phyloP scores from a whole-genome alignment of 202 grass and related monocot species.

The Schoenoplectus tabernaemontani region DNA sequence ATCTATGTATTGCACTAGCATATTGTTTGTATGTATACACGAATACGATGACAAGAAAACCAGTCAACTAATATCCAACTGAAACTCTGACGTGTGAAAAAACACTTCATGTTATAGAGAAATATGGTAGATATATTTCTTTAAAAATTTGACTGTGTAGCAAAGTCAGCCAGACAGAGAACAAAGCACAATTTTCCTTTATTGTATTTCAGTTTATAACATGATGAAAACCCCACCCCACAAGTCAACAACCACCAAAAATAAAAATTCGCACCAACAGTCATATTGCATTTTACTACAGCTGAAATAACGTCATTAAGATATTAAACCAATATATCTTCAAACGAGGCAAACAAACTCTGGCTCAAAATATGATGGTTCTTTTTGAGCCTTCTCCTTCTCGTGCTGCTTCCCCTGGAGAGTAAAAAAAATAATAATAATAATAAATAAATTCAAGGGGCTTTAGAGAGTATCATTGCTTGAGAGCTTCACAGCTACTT shows the following conservation, averaged over 20 bases:
- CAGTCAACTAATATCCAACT: neutral
- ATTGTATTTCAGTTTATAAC: neutral
- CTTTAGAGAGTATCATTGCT: neutral
- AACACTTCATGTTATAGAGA: neutral
- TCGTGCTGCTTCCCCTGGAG: slow-evolving; percentile 56
- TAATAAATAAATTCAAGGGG: neutral
- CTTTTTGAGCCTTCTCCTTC: slow-evolving; percentile 92
- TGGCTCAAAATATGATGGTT: slow-evolving; percentile 32
- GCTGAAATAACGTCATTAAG: neutral
- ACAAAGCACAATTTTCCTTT: neutral
- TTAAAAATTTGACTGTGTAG: neutral
- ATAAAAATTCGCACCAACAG: neutral
- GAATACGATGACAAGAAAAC: neutral
- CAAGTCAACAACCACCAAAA: neutral
- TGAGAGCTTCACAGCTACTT: neutral
- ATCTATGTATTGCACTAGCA: neutral
- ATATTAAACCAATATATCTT: slow-evolving; percentile 11
- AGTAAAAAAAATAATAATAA: no score
- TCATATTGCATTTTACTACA: neutral
- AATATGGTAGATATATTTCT: neutral
- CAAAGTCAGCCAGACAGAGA: neutral
- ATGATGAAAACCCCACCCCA: neutral
- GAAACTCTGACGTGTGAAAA: neutral
- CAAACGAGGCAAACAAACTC: slow-evolving; percentile 21
- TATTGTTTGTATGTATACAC: neutral